Base-by-base conservation (phyloP, 106 monocot genomes). In the Amphibolis antarctica region DNA sequence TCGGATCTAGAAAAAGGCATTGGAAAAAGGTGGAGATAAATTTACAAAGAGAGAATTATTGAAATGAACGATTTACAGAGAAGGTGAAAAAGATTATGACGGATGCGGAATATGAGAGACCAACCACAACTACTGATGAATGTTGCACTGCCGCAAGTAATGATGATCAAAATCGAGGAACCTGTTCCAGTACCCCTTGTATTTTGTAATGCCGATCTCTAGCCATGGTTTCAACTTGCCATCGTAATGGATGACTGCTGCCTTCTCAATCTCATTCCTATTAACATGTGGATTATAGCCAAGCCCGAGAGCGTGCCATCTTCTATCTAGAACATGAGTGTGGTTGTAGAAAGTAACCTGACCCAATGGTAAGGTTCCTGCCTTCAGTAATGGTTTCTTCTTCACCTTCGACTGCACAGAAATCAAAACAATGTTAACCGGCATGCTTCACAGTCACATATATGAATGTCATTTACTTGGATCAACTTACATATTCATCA, bases 141-240 rank as follows among this genome's bases (percentile, higher is more conserved):
- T 86, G 52, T 94, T 94, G 83, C 93, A 94, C 53, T 80, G 83
- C 55, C 76, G 86, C 60, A 94, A 71, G 52, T 68, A 71, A 0
- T 71, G 81, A 55, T 80, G 71, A 36, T 77, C 48, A 31, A 84
- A 89, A 43, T 84, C 29, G 54, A 94, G 59, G 63, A 77, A 89
- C 53, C 72, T 86, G 58, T 54, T 77, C 93, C 93, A 94, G 52
- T 89, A 78, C 10, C 44, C 68, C 67, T 62, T 83, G 69, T 86
- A 94, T 36, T 69, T 83, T 0, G 79, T 71, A 47, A 89, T 66
- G 23, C 74, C 79, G 25, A 83, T 73, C 67, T 94, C 93, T 6
- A 94, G 77, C 93, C 93, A 94, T 17, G 93, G 93, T 47, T 94
- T 94, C 83, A 73, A 75, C 61, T 73, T 66, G 14, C 93, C 93